A percentile compares a stretch with the other conserved stretches of the same genome.
Conservation (phyloP, 2,329 filamentous ascomycete genomes). For the Aspergillus brunneoviolaceus region DNA sequence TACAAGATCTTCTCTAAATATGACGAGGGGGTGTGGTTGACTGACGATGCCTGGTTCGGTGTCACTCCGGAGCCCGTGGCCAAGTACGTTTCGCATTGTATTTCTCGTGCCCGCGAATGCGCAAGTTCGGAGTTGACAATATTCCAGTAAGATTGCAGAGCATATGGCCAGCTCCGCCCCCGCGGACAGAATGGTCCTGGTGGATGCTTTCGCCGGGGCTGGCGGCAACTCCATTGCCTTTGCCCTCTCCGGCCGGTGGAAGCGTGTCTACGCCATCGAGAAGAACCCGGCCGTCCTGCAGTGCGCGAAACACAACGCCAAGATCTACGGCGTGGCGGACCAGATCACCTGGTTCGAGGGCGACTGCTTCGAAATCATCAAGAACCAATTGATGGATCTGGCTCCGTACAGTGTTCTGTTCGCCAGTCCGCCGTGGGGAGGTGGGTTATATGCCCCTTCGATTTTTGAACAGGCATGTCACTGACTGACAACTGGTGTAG, state of each 20-base stretch:
- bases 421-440: slow-evolving; percentile 73
- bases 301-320: slow-evolving; percentile 90
- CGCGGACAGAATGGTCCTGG: slow-evolving; percentile 62
- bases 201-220: slow-evolving; percentile 88
- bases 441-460: slow-evolving; percentile 40
- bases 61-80: slow-evolving; percentile 93
- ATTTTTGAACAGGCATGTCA: neutral
- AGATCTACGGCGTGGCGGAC: slow-evolving; percentile 74
- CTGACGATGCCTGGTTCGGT: slow-evolving; percentile 93
- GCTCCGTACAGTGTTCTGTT: slow-evolving; percentile 61
- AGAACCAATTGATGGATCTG: slow-evolving; percentile 49
- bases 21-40: slow-evolving; percentile 84
- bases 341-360: slow-evolving; percentile 83
- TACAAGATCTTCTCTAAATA: slow-evolving; percentile 85
- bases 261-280: slow-evolving; percentile 84
- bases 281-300: slow-evolving; percentile 75
- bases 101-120: too few relatives aligned
- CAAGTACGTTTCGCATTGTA: slow-evolving; percentile 54
- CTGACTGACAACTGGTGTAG: slow-evolving; percentile 36
- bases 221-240: slow-evolving; percentile 97
- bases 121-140: neutral
- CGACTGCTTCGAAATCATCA: slow-evolving; percentile 77
- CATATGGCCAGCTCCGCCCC: slow-evolving; percentile 63
- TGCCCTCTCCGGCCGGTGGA: slow-evolving; percentile 75
- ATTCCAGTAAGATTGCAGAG: slow-evolving; percentile 66